Base-by-base conservation (phyloP, 192 early-diverging fungal genomes). In the Paraglomus occultum region DNA sequence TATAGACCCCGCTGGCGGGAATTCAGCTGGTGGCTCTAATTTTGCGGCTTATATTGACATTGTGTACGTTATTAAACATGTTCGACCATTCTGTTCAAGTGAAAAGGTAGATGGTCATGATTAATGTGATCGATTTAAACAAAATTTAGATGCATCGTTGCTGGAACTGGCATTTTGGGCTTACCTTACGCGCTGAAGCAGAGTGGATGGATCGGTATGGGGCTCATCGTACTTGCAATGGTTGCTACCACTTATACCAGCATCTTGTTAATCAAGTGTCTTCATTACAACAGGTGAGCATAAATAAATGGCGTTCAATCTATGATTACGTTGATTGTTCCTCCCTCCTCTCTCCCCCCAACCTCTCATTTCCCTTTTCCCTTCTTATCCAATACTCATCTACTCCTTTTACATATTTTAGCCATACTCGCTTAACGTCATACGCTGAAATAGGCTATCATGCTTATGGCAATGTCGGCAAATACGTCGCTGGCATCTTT, bases 91-190 rank as follows among this genome's bases (percentile, higher is more conserved):
- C 38, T 18, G 1, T 39, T 6, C 4, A n/a, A 8, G 7, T 59
- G 14, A 59, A 38, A 39, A 15, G n/a, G 43, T 31, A 11, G 6
- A n/a, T 6, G 12, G 43, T 18, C n/a, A 59, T n/a, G 6, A 18
- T 59, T 59, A 18, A 42, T 6, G 2, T 39, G 8, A 59, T 42
- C 43, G n/a, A 10, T 59, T 8, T 2, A 42, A 8, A 6, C 14
- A 7, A 59, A 23, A 20, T 39, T 59, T 59, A 65, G 63, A 8
- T 65, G 63, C 42, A 8, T 65, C n/a, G 45, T 65, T 6, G 63
- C 90, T 1, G 92, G 92, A 46, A 89, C 88, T 8, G 94, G 94
- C 11, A 85, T 91, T 23, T 83, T 94, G 22, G 91, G 92, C 72
- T 80, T 95, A 17, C 94, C 94, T 2, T 94, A 88, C 72, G 88